A percentile compares a stretch with the other conserved stretches of the same genome.
These are phyloP conservation scores for Nigrospora osmanthi DNA, from an alignment of 2,329 filamentous ascomycete species.

Conservation along the genomic window DNA sequence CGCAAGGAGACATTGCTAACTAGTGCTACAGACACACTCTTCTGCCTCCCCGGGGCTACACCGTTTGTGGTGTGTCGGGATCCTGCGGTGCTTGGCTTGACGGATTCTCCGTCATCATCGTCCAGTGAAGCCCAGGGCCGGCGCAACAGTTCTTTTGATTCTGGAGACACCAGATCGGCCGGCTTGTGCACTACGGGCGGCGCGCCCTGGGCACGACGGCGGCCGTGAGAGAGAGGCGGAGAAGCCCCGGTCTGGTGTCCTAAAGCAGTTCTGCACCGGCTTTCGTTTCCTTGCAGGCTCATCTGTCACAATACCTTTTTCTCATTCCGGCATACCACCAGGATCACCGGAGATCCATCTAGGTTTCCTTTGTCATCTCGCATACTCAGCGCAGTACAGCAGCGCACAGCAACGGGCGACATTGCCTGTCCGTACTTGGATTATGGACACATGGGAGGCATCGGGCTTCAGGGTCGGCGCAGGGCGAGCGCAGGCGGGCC, in stretches of 20 bases:
- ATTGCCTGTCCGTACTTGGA: background rate
- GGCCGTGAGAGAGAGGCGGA: too few relatives aligned
- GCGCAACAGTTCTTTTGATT: background rate
- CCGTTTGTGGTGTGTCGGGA: constrained; percentile 79
- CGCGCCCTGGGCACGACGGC: too few relatives aligned
- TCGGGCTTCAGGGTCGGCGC: too few relatives aligned
- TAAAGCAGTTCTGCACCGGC: background rate
- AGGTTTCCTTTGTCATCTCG: background rate
- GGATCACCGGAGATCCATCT: constrained; percentile 4
- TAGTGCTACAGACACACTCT: constrained; percentile 61
- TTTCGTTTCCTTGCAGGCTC: background rate
- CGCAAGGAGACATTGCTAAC: constrained; percentile 12
- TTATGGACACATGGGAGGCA: background rate
- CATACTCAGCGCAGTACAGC: background rate
- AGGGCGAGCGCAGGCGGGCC: too few relatives aligned
- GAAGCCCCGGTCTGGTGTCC: too few relatives aligned
- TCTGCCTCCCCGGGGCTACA: constrained; percentile 83
- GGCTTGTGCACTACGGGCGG: too few relatives aligned
- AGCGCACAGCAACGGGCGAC: background rate
- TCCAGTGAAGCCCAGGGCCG: constrained; percentile 37
- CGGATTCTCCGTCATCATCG: constrained; percentile 76
- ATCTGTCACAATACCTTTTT: background rate
- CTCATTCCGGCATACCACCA: constrained; percentile 3
- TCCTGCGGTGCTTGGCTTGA: constrained; percentile 77
- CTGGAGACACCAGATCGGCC: background rate